Percentiles rank a stretch among this genome's conserved stretches.
Conservation (phyloP, 1,139 yeast species). For the Taphrina deformans region DNA sequence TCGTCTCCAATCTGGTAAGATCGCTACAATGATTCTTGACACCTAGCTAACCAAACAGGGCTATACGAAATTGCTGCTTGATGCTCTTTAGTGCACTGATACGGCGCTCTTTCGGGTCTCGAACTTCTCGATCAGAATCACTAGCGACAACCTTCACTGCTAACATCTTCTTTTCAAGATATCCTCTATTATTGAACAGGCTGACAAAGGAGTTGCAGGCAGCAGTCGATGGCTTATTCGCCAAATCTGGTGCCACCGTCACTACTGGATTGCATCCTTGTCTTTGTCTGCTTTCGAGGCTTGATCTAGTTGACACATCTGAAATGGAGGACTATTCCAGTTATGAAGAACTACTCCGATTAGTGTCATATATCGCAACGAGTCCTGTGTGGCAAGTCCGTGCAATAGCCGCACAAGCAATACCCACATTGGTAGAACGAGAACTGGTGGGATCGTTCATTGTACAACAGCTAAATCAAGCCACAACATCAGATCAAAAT, state of each 20-base stretch:
- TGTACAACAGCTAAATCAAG: conserved; percentile 17
- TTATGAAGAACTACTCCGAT: conserved; percentile 23
- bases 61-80: conserved; percentile 85
- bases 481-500: conserved; percentile 26
- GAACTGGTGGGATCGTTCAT: conserved; percentile 20
- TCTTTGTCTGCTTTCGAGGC: conserved; percentile 64
- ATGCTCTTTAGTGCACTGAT: conserved; percentile 88
- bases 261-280: conserved; percentile 59
- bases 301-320: conserved; percentile 61
- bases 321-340: conserved; percentile 44
- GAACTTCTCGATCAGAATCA: conserved; percentile 45
- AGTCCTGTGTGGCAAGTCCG: conserved; percentile 70
- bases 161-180: conserved; percentile 66
- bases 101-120: conserved; percentile 72
- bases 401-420: conserved; percentile 76
- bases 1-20: conserved; percentile 41
- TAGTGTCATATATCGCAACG: conserved; percentile 53
- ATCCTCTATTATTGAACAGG: conserved; percentile 54
- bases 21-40: too few species aligned
- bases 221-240: conserved; percentile 44
- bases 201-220: conserved; percentile 52
- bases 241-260: neutral
- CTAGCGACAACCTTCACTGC: conserved; percentile 43
- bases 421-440: conserved; percentile 53
- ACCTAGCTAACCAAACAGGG: conserved; percentile 52